phyloP scores from a whole-genome alignment of 345 rosid genomes.

The Camelina sativa region DNA sequence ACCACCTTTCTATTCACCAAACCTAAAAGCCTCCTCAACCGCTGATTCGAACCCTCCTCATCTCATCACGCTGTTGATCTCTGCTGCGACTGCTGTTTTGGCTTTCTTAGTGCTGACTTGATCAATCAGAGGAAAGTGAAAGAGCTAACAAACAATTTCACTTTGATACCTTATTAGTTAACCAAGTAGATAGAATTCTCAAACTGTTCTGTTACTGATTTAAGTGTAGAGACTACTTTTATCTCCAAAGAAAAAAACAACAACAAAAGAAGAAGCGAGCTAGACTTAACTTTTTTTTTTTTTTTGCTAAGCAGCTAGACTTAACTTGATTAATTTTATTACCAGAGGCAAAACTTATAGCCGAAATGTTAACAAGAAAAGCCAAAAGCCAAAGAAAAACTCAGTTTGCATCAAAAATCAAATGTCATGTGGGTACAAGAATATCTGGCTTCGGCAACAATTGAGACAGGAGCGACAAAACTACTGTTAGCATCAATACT shows the following conservation, averaged over 20 bases:
- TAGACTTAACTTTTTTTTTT: too few relatives aligned
- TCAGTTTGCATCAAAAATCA: slow-evolving; percentile 15
- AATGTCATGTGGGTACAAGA: slow-evolving; percentile 66
- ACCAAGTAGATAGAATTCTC: neutral
- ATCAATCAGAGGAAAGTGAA: neutral
- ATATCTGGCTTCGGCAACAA: slow-evolving; percentile 47
- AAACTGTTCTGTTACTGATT: neutral
- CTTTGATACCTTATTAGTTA: neutral
- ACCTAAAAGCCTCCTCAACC: slow-evolving; percentile 16
- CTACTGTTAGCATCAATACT: slow-evolving; percentile 53
- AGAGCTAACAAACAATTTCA: neutral
- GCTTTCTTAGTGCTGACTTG: slow-evolving; percentile 6
- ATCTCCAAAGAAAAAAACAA: neutral
- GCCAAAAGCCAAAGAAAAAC: slow-evolving; percentile 1
- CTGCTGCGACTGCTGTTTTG: slow-evolving; percentile 17
- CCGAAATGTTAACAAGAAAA: slow-evolving; percentile 18
- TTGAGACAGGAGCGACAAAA: slow-evolving; percentile 51
- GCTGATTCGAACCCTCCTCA: neutral
- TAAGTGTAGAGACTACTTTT: neutral
- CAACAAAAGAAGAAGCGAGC: neutral
- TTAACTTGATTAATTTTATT: slow-evolving; percentile 2
- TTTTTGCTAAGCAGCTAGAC: too few relatives aligned
- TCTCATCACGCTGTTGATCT: slow-evolving; percentile 10
- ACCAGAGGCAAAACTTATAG: slow-evolving; percentile 28
- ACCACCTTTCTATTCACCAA: slow-evolving; percentile 38